Conservation (phyloP, 129 eudicot genomes). For the Calendula officinalis region DNA sequence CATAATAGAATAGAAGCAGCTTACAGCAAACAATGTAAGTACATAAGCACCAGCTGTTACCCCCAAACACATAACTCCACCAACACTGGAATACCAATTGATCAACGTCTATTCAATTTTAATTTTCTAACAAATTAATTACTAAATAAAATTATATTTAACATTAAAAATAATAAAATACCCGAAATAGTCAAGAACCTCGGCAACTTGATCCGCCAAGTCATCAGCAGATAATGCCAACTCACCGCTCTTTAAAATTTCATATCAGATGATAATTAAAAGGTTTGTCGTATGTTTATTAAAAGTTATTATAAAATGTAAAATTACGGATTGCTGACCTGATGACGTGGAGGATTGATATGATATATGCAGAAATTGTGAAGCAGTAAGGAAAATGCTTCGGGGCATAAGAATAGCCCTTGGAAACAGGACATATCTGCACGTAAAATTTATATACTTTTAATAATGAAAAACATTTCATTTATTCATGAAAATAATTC, state of each 20-base stretch:
- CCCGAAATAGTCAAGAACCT: slow-evolving; percentile 85
- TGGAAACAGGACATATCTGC: slow-evolving; percentile 94
- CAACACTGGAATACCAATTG: slow-evolving; percentile 47
- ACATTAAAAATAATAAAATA: slow-evolving; percentile 24
- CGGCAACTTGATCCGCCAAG: slow-evolving; percentile 87
- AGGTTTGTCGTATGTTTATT: not conserved
- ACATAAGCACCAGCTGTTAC: slow-evolving; percentile 95
- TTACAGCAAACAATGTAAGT: slow-evolving; percentile 88
- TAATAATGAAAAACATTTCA: not conserved
- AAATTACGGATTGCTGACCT: slow-evolving; percentile 53
- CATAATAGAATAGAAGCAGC: slow-evolving; percentile 18
- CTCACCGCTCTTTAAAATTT: slow-evolving; percentile 38
- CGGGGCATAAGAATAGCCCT: slow-evolving; percentile 85
- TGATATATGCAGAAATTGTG: slow-evolving; percentile 94
- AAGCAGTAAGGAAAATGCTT: slow-evolving; percentile 76
- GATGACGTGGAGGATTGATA: slow-evolving; percentile 93
- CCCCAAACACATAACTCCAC: slow-evolving; percentile 90
- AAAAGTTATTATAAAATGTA: not conserved
- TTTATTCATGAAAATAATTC: slow-evolving; percentile 1
- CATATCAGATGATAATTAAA: not conserved
- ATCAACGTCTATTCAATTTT: not conserved
- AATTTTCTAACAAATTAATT: slow-evolving; percentile 5
- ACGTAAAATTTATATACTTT: slow-evolving; percentile 8
- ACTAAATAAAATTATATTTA: not conserved
- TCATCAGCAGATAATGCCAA: slow-evolving; percentile 59